Conservation (phyloP, 176 grass and related monocot species). For the Alopecurus myosuroides region DNA sequence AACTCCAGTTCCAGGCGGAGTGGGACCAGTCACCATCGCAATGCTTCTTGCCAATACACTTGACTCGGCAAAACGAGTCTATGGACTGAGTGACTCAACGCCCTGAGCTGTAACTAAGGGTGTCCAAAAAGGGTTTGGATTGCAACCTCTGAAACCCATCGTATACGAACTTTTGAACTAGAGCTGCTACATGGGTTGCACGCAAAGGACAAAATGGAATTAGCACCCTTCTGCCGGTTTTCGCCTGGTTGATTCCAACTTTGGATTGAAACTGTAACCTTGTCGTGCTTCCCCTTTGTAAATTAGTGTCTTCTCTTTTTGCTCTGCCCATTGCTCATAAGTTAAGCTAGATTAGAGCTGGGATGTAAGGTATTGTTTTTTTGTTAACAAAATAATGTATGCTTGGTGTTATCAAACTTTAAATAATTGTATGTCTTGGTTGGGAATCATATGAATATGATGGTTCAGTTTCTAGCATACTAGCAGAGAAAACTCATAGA, state of each 20-base stretch:
- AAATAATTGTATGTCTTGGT: not conserved
- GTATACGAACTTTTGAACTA: not conserved
- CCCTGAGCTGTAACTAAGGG: not conserved
- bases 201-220: not conserved
- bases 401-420: not conserved
- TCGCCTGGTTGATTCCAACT: not conserved
- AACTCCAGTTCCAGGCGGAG: constrained; percentile 91
- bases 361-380: constrained; percentile 5
- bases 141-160: not conserved
- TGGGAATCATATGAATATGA: not conserved
- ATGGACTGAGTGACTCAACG: constrained; percentile 31
- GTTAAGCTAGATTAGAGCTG: constrained; percentile 17
- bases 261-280: not conserved
- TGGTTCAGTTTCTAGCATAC: not conserved
- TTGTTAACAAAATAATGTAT: not conserved
- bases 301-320: constrained; percentile 24
- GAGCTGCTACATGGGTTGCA: not conserved
- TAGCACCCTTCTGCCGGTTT: not conserved
- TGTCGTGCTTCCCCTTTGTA: constrained; percentile 15
- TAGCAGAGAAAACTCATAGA: not conserved
- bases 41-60: constrained; percentile 92
- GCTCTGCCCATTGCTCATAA: not conserved
- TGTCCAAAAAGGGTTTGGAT: not conserved
- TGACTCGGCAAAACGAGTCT: constrained; percentile 61
- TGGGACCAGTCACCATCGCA: constrained; percentile 82